Base-by-base conservation (phyloP, 1,284 basidiomycete species). In the Meira miltonrushii region DNA sequence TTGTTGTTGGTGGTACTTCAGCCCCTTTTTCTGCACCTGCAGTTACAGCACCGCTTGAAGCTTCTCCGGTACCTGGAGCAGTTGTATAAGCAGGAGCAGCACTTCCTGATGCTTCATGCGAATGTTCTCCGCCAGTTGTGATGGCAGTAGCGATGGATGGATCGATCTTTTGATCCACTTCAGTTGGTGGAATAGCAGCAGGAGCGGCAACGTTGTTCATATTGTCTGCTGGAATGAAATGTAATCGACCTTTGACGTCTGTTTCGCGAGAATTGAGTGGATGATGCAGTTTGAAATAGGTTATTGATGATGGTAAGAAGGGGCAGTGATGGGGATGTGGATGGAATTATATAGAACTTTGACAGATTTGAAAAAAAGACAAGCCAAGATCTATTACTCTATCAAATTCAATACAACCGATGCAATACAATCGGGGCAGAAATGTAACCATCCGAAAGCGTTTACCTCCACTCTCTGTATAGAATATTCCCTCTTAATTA, bases 91-190 rank as follows among this genome's bases (percentile, higher is more conserved):
- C 47, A 13, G 47, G 47, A 25, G 47, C 47, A 37, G 47, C 33
- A 37, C 33, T 37, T n/a, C 15, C 33, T 15, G 15, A n/a, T 12
- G 50, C 17, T 48, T 48, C 46, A n/a, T 15, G 19, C 3, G 41
- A 4, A 15, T 21, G n/a, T n/a, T n/a, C 41, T 9, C 23, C 46
- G 23, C 46, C 46, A 48, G 17, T n/a, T 19, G 21, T 53, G 15
- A 53, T 53, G 50, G 50, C 50, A 17, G 17, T n/a, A 21, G 21
- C 50, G 11, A 53, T 39, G n/a, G 50, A 53, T 13, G 50, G 50
- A 25, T 53, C 50, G 23, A 53, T 53, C 25, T 53, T 53, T 5
- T 53, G 28, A 53, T 53, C 50, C 12, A 25, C 23, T 8, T 33
- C 28, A n/a, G 19, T 21, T 2, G 50, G 38, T 17, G 50, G 21